Evolutionary conservation across 176 grass and related monocot species (phyloP), one percentile per base, ranked within the genome.

Genomic region (Eragrostis curvula): DNA sequence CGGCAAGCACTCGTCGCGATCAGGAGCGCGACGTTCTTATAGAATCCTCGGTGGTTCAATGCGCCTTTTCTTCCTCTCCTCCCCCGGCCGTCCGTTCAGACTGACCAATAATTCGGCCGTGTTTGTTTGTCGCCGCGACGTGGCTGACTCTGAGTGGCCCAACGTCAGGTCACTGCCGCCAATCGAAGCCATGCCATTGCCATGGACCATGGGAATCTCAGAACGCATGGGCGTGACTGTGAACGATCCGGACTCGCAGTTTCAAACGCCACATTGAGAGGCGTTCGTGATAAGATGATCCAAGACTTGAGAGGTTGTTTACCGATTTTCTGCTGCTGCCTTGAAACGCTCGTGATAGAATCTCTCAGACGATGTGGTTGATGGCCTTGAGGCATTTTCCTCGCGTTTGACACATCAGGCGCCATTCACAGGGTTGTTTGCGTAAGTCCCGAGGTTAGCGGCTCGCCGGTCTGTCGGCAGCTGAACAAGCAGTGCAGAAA

Each of bases 201-300:
- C 21, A 25, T 9, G 68, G 70, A 51, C 25, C 24, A 61, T 0
- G 14, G 15, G 68, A 29, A 30, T 32, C 46, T 25, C 21, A 47
- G 12, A 6, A 17, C 7, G 23, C 68, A 72, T 51, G 24, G 70
- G 46, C 46, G 70, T 50, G 65, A 41, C 9, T 68, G 18, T 21
- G 46, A 3, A 8, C 30, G 28, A 4, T 5, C 25, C 10, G 28
- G 5, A 65, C 15, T 36, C 5, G 6, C 12, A 13, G 58, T 30
- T 64, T 30, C 27, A 30, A 23, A 63, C 13, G 20, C 41, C 1
- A 49, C 71, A 18, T 73, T 51, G 48, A 53, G 28, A 53, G 71
- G 71, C 48, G 48, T 53, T 51, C 69, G 21, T 72, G 70, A 52
- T 32, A 52, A 72, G 59, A 29, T 62, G n/a, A 60, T 13, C 8